These are phyloP conservation scores for Xylariaceae sp. DNA, from an alignment of 2,329 filamentous ascomycete genomes.

Conservation along the genomic window DNA sequence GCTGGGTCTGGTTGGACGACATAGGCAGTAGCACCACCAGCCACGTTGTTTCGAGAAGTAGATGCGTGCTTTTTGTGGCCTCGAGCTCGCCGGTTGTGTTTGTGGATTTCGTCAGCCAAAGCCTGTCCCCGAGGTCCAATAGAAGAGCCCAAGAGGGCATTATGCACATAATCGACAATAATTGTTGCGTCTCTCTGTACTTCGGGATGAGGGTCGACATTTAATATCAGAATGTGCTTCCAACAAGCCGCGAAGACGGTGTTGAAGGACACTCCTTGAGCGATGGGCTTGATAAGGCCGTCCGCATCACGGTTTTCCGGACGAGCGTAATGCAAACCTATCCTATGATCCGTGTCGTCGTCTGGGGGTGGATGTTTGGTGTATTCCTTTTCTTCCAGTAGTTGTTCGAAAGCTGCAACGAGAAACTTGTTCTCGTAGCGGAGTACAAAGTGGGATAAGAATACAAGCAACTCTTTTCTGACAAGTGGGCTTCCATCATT, in stretches of 20 bases:
- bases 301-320: conserved; percentile 51
- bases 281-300: conserved; percentile 50
- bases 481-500: conserved; percentile 93
- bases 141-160: conserved; percentile 69
- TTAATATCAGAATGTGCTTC: conserved; percentile 87
- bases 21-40: conserved; percentile 34
- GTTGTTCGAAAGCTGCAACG: conserved; percentile 85
- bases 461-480: conserved; percentile 85
- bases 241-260: conserved; percentile 91
- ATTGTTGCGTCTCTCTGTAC: conserved; percentile 77
- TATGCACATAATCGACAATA: conserved; percentile 82
- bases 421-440: conserved; percentile 90
- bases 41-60: conserved; percentile 40
- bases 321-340: conserved; percentile 57
- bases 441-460: conserved; percentile 85
- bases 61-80: conserved; percentile 39
- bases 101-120: conserved; percentile 68
- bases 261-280: conserved; percentile 67
- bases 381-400: conserved; percentile 75
- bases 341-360: conserved; percentile 53
- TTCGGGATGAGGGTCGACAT: conserved; percentile 90
- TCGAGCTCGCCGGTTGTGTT: conserved; percentile 43
- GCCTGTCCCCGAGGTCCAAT: conserved; percentile 64
- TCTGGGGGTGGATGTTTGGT: conserved; percentile 50
- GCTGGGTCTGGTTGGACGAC: conserved; percentile 43